Conservation (phyloP, 164 flowering plant genomes). For the Tetrastigma voinierianum region DNA sequence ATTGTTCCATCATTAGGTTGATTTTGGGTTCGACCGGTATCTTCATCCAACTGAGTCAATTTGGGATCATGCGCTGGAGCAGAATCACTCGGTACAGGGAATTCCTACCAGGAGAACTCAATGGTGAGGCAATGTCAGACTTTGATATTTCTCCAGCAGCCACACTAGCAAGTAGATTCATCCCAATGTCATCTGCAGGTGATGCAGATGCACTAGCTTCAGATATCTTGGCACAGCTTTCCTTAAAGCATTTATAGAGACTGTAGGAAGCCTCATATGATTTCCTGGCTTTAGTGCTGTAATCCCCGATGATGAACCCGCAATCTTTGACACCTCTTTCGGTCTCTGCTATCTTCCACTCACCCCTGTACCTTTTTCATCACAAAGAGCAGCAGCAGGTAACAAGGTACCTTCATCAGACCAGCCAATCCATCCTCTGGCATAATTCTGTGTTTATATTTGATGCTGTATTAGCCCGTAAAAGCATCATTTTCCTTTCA, state of each 20-base stretch:
- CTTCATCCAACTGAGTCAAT: slow-evolving; percentile 30
- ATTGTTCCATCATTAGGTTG: slow-evolving; percentile 24
- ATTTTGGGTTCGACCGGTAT: slow-evolving; percentile 11
- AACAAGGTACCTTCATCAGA: slow-evolving; percentile 58
- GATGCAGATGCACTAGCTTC: slow-evolving; percentile 48
- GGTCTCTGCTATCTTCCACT: slow-evolving; percentile 33
- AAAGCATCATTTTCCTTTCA: slow-evolving; percentile 47
- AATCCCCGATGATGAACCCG: slow-evolving; percentile 34
- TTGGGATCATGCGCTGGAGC: slow-evolving; percentile 24
- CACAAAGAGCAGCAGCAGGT: slow-evolving; percentile 28
- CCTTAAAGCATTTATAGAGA: slow-evolving; percentile 48
- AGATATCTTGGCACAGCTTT: slow-evolving; percentile 49
- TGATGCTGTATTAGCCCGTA: slow-evolving; percentile 27
- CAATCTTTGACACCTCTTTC: slow-evolving; percentile 13
- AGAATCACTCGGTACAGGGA: slow-evolving; percentile 30
- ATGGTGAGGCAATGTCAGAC: slow-evolving; percentile 45
- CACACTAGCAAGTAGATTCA: slow-evolving; percentile 93
- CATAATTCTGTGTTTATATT: slow-evolving; percentile 55
- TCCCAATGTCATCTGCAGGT: slow-evolving; percentile 76
- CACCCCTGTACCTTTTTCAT: slow-evolving; percentile 35
- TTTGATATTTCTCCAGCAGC: slow-evolving; percentile 84
- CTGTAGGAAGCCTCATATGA: slow-evolving; percentile 37
- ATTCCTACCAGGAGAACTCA: slow-evolving; percentile 42
- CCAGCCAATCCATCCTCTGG: slow-evolving; percentile 52
- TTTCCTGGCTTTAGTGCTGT: slow-evolving; percentile 34